Conservation (phyloP, 2,329 filamentous ascomycete species). For the Epichloe aotearoae region DNA sequence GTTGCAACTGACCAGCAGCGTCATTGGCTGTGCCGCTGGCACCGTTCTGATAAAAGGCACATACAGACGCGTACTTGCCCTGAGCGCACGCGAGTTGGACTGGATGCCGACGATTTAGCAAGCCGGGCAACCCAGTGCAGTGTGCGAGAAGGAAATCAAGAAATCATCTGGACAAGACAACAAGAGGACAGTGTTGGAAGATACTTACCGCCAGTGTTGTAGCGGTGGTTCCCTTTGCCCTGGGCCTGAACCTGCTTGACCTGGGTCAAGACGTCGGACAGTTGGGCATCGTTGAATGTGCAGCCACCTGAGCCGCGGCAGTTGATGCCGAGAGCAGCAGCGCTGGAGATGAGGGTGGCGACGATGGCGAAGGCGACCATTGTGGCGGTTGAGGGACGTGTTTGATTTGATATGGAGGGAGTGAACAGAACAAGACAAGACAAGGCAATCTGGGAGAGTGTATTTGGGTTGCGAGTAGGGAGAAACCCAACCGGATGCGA, state of each 20-base stretch:
- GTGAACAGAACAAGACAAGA: too few relatives aligned
- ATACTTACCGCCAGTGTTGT: conserved; percentile 6
- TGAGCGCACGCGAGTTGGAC: conserved; percentile 9
- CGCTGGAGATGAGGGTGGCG: conserved; percentile 4
- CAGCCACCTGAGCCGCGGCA: conserved; percentile 10
- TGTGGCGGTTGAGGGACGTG: neutral
- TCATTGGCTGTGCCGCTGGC: conserved; percentile 7
- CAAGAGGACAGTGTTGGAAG: neutral
- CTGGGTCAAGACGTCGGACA: conserved; percentile 6
- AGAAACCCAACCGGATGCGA: too few relatives aligned
- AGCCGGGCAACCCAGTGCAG: neutral
- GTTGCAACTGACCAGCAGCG: conserved; percentile 7
- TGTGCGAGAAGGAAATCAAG: too few relatives aligned
- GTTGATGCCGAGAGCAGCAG: conserved; percentile 8
- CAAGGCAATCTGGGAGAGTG: too few relatives aligned
- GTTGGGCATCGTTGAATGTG: conserved; percentile 5
- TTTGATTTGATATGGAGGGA: neutral
- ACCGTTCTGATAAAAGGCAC: conserved; percentile 9
- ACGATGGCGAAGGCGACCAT: conserved; percentile 1
- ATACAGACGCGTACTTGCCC: conserved; percentile 6
- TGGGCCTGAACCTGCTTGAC: conserved; percentile 5
- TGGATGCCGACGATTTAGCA: neutral
- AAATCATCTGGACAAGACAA: neutral
- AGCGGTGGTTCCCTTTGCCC: conserved; percentile 7
- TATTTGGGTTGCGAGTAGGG: too few relatives aligned